These are phyloP conservation scores for Sinapis alba DNA, from an alignment of 441 rosid genomes.

Conservation along the genomic window DNA sequence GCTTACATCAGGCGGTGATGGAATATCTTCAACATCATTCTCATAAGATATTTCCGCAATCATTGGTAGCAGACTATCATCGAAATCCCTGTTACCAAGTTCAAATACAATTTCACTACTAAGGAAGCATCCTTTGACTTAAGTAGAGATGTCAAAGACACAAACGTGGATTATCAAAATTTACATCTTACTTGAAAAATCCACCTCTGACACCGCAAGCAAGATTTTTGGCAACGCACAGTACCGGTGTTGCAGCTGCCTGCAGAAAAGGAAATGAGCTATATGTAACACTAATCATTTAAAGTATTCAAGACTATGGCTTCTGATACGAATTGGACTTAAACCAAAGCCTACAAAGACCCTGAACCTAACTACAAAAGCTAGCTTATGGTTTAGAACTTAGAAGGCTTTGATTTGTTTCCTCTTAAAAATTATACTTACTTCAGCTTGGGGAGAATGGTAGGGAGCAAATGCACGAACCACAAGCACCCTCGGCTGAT, in stretches of 20 bases:
- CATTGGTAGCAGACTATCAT: conserved; percentile 83
- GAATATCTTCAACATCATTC: conserved; percentile 65
- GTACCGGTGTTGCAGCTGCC: conserved; percentile 79
- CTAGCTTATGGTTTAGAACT: conserved; percentile 12
- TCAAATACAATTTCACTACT: conserved; percentile 33
- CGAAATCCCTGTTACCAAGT: conserved; percentile 78
- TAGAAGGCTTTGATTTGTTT: conserved; percentile 4
- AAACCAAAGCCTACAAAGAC: conserved; percentile 18
- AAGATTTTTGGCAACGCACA: conserved; percentile 91
- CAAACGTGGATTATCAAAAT: conserved; percentile 8
- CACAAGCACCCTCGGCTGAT: conserved; percentile 95
- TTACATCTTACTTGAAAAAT: conserved; percentile 82
- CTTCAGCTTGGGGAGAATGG: conserved; percentile 97
- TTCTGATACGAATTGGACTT: conserved; percentile 8
- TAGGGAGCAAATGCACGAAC: conserved; percentile 99
- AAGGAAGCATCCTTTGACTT: conserved; percentile 11
- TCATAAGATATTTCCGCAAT: conserved; percentile 79
- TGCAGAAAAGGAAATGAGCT: conserved; percentile 46
- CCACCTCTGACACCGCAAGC: conserved; percentile 97
- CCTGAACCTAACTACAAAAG: conserved; percentile 6
- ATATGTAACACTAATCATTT: conserved; percentile 31
- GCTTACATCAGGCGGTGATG: conserved; percentile 96
- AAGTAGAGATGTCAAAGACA: conserved; percentile 7
- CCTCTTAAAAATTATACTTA: conserved; percentile 38
- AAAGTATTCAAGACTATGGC: conserved; percentile 11